Percentiles rank a stretch among this genome's conserved stretches.
phyloP scores from a whole-genome alignment of 139 green algal species.

The Nannochloris sp. region DNA sequence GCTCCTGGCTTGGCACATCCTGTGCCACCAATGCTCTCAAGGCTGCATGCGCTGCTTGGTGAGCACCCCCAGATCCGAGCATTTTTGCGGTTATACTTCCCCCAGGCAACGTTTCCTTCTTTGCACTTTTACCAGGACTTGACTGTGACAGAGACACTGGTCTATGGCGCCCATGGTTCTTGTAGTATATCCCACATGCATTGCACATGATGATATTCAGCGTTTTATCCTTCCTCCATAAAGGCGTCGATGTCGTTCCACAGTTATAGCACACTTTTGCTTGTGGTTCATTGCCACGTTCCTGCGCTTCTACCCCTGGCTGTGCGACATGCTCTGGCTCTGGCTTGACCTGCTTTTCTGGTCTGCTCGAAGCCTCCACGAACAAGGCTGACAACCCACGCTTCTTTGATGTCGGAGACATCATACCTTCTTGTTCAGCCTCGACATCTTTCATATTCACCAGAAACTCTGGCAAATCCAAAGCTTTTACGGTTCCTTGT shows the following conservation, averaged over 20 bases:
- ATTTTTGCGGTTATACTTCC: neutral
- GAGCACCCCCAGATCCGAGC: neutral
- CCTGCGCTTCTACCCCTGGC: neutral
- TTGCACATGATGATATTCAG: slow-evolving; percentile 58
- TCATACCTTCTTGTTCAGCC: neutral
- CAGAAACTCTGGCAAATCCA: slow-evolving; percentile 1
- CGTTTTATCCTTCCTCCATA: slow-evolving; percentile 59
- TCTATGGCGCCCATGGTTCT: slow-evolving; percentile 50
- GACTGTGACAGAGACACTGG: slow-evolving; percentile 21
- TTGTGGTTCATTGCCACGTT: neutral
- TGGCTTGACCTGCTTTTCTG: neutral
- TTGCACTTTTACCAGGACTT: neutral
- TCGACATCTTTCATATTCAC: slow-evolving; percentile 1
- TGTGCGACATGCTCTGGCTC: neutral
- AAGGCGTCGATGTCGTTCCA: slow-evolving; percentile 49
- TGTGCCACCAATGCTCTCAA: neutral
- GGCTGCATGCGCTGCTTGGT: neutral
- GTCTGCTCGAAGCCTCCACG: too few species aligned
- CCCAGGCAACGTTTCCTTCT: neutral
- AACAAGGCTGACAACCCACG: neutral
- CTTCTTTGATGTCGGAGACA: neutral
- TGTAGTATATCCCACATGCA: slow-evolving; percentile 64
- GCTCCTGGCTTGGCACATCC: neutral
- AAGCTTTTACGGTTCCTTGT: neutral
- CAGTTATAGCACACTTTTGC: slow-evolving; percentile 50